These are phyloP conservation scores for Phytophthora syringae DNA, from an alignment of 352 stramenopile species.

Conservation along the genomic window DNA sequence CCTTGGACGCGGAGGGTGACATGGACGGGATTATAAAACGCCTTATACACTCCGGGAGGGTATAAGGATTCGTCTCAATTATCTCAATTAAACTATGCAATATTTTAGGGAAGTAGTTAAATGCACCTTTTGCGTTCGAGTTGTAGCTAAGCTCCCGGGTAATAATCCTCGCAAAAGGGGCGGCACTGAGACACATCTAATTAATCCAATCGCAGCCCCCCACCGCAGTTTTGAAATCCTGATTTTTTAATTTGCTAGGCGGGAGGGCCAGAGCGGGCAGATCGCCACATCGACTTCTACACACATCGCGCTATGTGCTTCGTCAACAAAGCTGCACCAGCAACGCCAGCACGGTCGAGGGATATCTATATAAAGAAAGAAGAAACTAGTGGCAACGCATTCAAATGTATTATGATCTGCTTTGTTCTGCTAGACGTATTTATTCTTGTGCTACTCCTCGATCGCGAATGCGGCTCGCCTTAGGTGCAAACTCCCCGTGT, in stretches of 20 bases:
- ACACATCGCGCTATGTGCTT: not conserved
- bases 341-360: not conserved
- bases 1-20: conserved; percentile 19
- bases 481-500: conserved; percentile 21
- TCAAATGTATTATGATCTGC: not conserved
- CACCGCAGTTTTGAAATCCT: conserved; percentile 1
- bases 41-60: conserved; percentile 14
- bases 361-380: not conserved
- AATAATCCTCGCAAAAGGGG: conserved; percentile 12
- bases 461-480: not conserved
- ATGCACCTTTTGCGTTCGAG: not conserved
- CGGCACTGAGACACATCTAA: not conserved
- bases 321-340: not conserved
- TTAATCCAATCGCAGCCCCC: conserved; percentile 3
- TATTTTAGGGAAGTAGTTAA: not conserved
- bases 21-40: conserved; percentile 11
- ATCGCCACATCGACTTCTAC: not conserved
- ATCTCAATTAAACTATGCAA: conserved; percentile 9
- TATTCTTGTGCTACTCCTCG: not conserved
- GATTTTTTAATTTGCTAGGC: conserved; percentile 1
- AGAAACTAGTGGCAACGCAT: not conserved
- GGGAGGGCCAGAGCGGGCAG: not conserved
- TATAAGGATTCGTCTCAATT: conserved; percentile 17
- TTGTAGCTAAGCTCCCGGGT: conserved; percentile 16
- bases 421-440: not conserved